Base-by-base conservation (phyloP, 129 eudicot species). In the Logfia minima region DNA sequence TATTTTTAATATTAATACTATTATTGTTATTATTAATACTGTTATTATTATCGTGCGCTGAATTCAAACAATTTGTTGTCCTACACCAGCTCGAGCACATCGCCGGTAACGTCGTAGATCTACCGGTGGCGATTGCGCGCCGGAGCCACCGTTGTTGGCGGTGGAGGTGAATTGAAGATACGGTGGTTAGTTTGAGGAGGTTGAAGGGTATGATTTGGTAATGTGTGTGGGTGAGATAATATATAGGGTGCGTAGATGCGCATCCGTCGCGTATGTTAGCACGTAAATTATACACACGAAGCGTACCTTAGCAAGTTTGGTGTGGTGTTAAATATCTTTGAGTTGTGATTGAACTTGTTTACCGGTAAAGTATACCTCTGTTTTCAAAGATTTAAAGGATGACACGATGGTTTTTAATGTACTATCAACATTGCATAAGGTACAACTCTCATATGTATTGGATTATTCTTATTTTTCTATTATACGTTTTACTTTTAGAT, bases 81-180 rank as follows among this genome's bases (percentile, higher is more conserved):
- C 79, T 66, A 64, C 84, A 74, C 84, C 84, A 80, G 84, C 55
- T 80, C 65, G 84, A 74, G 80, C 80, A 80, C 80, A 74, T 74
- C 71, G 76, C 65, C 78, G 80, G 84, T 72, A 68, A 71, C 64
- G 28, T 56, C 75, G 75, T 73, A 65, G 41, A 66, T 66, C 58
- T 53, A 66, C 79, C 80, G 80, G 59, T 41, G 84, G 79, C 58
- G 84, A 58, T 58, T 48, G 55, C 55, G 55, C 18, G 1, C 1
- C 55, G 6, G 55, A 48, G n/a, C n/a, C 55, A 48, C 55, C 55
- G 55, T 13, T 48, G 55, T 48, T 48, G n/a, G 6, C 14, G 55
- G 55, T 48, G 55, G 55, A 48, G 55, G 55, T 48, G n/a, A 48
- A 48, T 11, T 3, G 55, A 13, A 48, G 17, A 48, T 11, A 48